Base-by-base conservation (phyloP, 106 monocot species). In the Posidonia australis region DNA sequence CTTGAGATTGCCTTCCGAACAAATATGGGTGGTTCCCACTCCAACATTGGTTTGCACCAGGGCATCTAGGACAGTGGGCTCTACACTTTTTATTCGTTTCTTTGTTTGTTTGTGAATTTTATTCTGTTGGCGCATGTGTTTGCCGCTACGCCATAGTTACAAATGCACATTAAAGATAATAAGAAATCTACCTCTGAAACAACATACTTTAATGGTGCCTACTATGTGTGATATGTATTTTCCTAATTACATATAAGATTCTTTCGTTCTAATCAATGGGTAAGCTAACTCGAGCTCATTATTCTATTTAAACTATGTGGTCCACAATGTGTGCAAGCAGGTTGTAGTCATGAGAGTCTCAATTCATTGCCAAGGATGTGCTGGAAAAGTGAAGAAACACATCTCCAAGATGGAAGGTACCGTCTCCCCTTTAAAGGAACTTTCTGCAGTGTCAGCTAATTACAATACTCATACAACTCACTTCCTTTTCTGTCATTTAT, bases 321-420 rank as follows among this genome's bases (percentile, higher is more conserved):
- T 13, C 44, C 20, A 23, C 54, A 20, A 55, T 28, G 26, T 58
- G 28, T 58, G 58, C 14, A 36, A 4, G 28, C 65, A 94, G 89
- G 89, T 93, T 26, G 93, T 93, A 66, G 93, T 93, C 1, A 83
- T 89, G 86, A 89, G 79, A 63, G 89, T 89, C 19, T 81, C 86
- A 9, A 68, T 94, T 45, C 93, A 89, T 64, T 94, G 89, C 67
- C 89, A 86, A 82, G 93, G 93, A 0, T 89, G 89, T 70, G 89
- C 93, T 42, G 81, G 89, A 32, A 94, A 94, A 80, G 84, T 94
- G 14, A 89, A 83, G 71, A 94, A 89, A 63, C 89, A 86, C 58
- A 83, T 93, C 54, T 83, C 88, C 61, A 93, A 89, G 55, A 93
- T 93, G 93, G 86, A 93, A 88, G 93, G 54, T 36, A 21, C 57